Evolutionary conservation across 2,329 filamentous ascomycete genomes (phyloP).

Genomic region (Rhexocercosporidium sp.): DNA sequence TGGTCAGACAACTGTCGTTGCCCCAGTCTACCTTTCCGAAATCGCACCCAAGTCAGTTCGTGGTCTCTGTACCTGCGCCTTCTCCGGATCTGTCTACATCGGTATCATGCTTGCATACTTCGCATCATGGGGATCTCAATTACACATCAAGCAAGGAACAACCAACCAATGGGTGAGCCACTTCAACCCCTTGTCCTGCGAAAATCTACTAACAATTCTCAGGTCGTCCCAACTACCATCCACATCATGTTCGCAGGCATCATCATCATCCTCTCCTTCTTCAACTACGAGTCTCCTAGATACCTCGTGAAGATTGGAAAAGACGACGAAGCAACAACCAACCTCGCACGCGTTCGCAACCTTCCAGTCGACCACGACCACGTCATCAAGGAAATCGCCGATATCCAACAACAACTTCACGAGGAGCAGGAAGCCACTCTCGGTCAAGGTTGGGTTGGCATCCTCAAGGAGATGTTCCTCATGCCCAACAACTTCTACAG

Average conservation of each 20-base stretch:
- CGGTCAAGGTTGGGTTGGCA: constrained; percentile 66
- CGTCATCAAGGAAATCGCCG: constrained; percentile 63
- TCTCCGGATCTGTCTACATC: constrained; percentile 74
- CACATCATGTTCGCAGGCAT: constrained; percentile 79
- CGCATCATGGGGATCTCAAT: constrained; percentile 65
- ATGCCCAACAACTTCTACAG: constrained; percentile 74
- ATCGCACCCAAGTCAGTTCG: constrained; percentile 71
- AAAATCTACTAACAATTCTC: constrained; percentile 44
- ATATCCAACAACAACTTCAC: constrained; percentile 69
- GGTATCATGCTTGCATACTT: constrained; percentile 83
- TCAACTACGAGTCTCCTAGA: constrained; percentile 72
- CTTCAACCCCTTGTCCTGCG: neutral
- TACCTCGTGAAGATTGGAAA: constrained; percentile 69
- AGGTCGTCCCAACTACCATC: constrained; percentile 73
- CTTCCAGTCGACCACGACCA: constrained; percentile 65
- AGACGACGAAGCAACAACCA: constrained; percentile 59
- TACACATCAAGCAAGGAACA: constrained; percentile 54
- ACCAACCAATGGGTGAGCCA: constrained; percentile 53
- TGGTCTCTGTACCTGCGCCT: constrained; percentile 75
- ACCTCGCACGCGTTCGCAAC: constrained; percentile 62
- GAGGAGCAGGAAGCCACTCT: constrained; percentile 74
- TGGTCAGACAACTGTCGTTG: constrained; percentile 70
- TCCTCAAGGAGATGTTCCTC: constrained; percentile 71
- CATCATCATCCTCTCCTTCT: constrained; percentile 72
- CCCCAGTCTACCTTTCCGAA: constrained; percentile 75